Evolutionary conservation across 352 stramenopile species (phyloP).

Genomic region (Pythium insidiosum): DNA sequence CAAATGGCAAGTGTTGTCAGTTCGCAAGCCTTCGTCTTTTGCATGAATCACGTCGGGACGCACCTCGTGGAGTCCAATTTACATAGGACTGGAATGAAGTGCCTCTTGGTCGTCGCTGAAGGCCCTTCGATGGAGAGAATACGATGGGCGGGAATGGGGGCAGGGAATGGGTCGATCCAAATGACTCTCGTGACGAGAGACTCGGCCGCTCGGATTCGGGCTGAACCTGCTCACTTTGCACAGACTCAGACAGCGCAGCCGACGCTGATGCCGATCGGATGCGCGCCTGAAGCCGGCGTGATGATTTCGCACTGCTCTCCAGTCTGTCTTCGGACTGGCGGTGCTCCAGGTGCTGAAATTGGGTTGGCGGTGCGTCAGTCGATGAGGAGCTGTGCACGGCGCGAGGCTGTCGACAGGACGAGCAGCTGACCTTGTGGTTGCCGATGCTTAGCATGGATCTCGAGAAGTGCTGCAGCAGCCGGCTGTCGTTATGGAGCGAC

Average conservation of each 20-base stretch:
- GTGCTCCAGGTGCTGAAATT: neutral
- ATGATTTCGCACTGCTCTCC: neutral
- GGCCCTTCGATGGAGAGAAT: constrained; percentile 38
- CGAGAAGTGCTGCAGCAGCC: constrained; percentile 58
- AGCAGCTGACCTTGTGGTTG: constrained; percentile 32
- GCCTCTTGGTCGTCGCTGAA: constrained; percentile 20
- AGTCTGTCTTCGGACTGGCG: constrained; percentile 4
- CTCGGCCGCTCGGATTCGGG: constrained; percentile 4
- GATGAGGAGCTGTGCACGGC: neutral
- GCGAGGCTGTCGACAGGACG: neutral
- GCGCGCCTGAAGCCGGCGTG: neutral
- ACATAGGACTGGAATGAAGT: constrained; percentile 47
- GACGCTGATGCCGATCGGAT: neutral
- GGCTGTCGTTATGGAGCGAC: constrained; percentile 58
- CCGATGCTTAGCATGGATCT: constrained; percentile 49
- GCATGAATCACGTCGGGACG: neutral
- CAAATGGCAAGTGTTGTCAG: neutral
- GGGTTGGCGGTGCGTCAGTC: too few species aligned
- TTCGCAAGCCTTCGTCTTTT: neutral
- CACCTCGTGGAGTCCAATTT: constrained; percentile 23
- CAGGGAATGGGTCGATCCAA: constrained; percentile 20
- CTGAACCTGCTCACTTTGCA: constrained; percentile 1
- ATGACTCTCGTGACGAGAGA: constrained; percentile 8
- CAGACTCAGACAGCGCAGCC: neutral
- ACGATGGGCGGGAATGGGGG: constrained; percentile 46